A percentile compares a stretch with the other conserved stretches of the same genome.
phyloP scores from a whole-genome alignment of 305 asterid genomes.

The Fraxinus albicans region DNA sequence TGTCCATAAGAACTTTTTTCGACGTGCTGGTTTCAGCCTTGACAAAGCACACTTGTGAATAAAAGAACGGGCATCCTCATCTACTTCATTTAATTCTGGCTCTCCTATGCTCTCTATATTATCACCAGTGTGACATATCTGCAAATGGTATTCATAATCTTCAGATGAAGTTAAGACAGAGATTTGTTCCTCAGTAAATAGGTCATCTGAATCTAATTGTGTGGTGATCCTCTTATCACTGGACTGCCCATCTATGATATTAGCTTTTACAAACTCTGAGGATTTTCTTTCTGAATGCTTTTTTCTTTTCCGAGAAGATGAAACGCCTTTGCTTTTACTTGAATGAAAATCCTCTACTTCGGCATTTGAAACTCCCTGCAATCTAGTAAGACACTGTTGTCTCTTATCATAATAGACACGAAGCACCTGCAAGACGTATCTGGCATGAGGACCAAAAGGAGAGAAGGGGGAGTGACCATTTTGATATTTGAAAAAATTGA shows the following conservation, averaged over 20 bases:
- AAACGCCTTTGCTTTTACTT: constrained; percentile 27
- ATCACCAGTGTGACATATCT: constrained; percentile 33
- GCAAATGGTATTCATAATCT: constrained; percentile 35
- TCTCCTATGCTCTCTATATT: constrained; percentile 33
- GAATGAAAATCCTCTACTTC: constrained; percentile 35
- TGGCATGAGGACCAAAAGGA: not conserved
- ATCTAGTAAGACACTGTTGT: constrained; percentile 45
- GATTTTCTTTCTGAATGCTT: constrained; percentile 36
- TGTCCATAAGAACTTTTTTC: constrained; percentile 73
- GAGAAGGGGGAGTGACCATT: not conserved
- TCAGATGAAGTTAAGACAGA: constrained; percentile 32
- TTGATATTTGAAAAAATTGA: not conserved
- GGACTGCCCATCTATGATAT: constrained; percentile 34
- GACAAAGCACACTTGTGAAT: constrained; percentile 57
- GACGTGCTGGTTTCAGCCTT: constrained; percentile 50
- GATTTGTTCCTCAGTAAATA: constrained; percentile 37
- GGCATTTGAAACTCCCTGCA: constrained; percentile 42
- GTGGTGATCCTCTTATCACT: constrained; percentile 32
- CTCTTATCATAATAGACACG: constrained; percentile 72
- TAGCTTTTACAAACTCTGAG: constrained; percentile 41
- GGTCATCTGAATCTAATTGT: constrained; percentile 34
- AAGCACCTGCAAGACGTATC: constrained; percentile 64
- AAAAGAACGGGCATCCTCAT: constrained; percentile 38
- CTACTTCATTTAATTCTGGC: constrained; percentile 51
- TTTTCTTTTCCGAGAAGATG: constrained; percentile 55